Evolutionary conservation across 768 basidiomycete genomes (phyloP), one percentile per base, ranked within the genome.

Genomic region (Lentinula edodes): DNA sequence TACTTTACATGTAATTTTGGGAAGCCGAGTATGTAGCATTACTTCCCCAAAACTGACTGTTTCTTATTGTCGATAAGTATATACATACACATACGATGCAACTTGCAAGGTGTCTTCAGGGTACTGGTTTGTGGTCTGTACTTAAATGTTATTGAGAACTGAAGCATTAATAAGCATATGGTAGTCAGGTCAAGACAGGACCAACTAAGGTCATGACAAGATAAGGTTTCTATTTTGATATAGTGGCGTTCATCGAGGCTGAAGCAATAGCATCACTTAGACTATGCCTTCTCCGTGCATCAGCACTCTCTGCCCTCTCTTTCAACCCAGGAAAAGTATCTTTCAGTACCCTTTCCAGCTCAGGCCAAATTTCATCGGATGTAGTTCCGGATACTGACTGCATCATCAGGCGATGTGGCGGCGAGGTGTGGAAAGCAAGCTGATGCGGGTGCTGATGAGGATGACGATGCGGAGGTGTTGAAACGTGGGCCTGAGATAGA

Each of bases 331-430:
- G 88, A 69, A 90, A 90, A 2, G 79, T 71, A 28, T 76, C 73
- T 55, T 77, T 75, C 23, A 94, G 76, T 20, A 83, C 75, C 48
- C 73, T 73, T 63, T 93, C 91, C 10, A 96, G 80, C 65, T 87
- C 76, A 2, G 91, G 92, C 93, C 93, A 95, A 64, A 95, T 95
- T 72, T 94, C 91, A 68, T 95, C 90, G 2, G 90, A 91, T 7
- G 91, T 91, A 60, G 79, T 74, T 3, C 93, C 93, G 18, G 80
- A 77, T 35, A 96, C 71, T 2, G 86, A 85, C 48, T 81, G 78
- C 9, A 91, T 68, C 56, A 80, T 79, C 16, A 87, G 71, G 54
- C 74, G 76, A 32, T 80, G 73, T 15, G 81, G 76, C 7, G 76
- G 71, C 52, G 75, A 69, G 7, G 71, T 66, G 35, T 73, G 74